These are phyloP conservation scores for Gymnopilus junonius DNA, from an alignment of 768 basidiomycete genomes.

Conservation along the genomic window DNA sequence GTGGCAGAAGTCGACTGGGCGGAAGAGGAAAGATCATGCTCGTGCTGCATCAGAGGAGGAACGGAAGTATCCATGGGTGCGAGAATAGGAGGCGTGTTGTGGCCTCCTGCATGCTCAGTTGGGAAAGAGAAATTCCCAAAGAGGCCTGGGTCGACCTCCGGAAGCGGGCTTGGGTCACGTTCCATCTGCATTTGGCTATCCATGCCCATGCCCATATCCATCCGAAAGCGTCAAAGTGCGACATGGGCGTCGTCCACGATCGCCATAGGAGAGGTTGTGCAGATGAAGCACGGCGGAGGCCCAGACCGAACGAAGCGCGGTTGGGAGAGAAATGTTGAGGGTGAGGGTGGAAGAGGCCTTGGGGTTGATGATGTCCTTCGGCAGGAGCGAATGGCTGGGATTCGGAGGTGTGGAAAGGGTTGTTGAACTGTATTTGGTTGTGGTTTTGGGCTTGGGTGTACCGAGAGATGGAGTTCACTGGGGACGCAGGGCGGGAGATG, in stretches of 20 bases:
- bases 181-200: conserved; percentile 2
- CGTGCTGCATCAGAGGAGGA: too few species aligned
- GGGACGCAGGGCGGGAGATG: conserved; percentile 27
- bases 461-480: conserved; percentile 8
- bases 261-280: conserved; percentile 19
- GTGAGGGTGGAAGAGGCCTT: conserved; percentile 8
- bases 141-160: conserved; percentile 17
- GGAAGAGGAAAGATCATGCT: too few species aligned
- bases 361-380: conserved; percentile 3
- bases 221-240: neutral
- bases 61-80: too few species aligned
- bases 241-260: conserved; percentile 15
- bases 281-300: conserved; percentile 16
- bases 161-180: conserved; percentile 19
- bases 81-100: neutral
- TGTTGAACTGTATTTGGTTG: neutral
- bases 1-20: neutral
- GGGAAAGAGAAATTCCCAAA: conserved; percentile 20
- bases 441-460: neutral
- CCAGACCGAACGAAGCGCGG: conserved; percentile 7
- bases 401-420: conserved; percentile 7
- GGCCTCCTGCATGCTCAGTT: neutral
- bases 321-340: conserved; percentile 16
- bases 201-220: neutral
- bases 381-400: neutral